phyloP scores from a whole-genome alignment of 2,329 filamentous ascomycete species.

The Colletotrichum sp. region DNA sequence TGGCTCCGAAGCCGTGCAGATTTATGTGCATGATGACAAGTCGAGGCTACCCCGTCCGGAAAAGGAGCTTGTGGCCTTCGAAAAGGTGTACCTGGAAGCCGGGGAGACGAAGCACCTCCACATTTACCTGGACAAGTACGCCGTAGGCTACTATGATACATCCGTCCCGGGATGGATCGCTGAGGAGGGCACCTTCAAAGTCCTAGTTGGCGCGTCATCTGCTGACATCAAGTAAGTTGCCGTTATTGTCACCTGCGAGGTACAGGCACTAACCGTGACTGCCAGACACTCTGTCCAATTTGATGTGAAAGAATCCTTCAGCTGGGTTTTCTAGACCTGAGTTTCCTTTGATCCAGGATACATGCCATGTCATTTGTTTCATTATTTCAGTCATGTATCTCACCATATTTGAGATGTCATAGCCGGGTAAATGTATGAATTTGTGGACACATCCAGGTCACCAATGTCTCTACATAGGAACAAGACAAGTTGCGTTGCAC shows the following conservation, averaged over 20 bases:
- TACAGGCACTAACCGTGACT: background rate
- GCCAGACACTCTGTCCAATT: constrained; percentile 45
- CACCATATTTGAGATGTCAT: background rate
- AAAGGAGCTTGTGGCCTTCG: constrained; percentile 75
- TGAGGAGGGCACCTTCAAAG: constrained; percentile 66
- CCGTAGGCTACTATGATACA: constrained; percentile 68
- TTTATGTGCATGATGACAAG: constrained; percentile 69
- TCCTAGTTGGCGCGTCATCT: constrained; percentile 66
- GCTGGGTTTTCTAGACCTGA: constrained; percentile 62
- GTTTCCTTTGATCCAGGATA: background rate
- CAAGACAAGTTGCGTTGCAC: background rate
- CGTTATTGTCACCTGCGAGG: background rate
- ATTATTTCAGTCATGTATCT: background rate
- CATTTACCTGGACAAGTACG: constrained; percentile 52
- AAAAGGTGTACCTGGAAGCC: constrained; percentile 64
- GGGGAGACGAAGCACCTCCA: constrained; percentile 59
- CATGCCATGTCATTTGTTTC: background rate
- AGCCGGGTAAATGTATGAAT: background rate
- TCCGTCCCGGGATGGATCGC: constrained; percentile 65
- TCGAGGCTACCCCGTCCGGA: constrained; percentile 68
- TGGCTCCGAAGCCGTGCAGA: constrained; percentile 70
- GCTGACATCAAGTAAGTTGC: constrained; percentile 53
- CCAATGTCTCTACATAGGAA: background rate
- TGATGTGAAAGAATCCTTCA: constrained; percentile 68
- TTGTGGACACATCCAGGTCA: background rate